Conservation (phyloP, 1,284 basidiomycete genomes). For the Malassezia vespertilionis region DNA sequence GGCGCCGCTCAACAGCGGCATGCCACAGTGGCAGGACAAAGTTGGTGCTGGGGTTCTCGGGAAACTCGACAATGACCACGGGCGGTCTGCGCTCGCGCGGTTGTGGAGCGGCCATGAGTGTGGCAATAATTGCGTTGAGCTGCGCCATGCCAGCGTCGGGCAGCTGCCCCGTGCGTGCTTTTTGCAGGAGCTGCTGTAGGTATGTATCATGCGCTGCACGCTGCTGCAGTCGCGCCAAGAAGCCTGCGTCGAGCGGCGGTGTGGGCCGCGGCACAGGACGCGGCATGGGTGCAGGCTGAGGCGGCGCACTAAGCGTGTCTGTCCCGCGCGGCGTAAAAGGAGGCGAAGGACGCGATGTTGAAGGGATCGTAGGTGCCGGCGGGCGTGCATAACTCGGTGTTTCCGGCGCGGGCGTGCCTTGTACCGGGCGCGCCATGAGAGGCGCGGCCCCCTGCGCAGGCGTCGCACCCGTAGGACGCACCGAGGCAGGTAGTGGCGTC, state of each 20-base stretch:
- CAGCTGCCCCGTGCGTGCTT: constrained; percentile 9
- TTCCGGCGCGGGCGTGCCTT: too few species aligned
- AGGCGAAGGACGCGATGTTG: too few species aligned
- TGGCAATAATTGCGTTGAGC: constrained; percentile 13
- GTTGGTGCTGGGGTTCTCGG: constrained; percentile 40
- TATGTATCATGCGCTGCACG: constrained; percentile 13
- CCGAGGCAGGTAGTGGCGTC: too few species aligned
- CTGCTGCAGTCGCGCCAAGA: constrained; percentile 11
- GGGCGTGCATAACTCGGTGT: too few species aligned
- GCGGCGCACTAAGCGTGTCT: too few species aligned
- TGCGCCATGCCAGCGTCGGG: constrained; percentile 2
- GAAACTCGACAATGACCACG: constrained; percentile 41
- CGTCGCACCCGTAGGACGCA: too few species aligned
- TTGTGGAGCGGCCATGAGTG: constrained; percentile 4
- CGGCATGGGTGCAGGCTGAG: too few species aligned
- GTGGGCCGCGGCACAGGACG: too few species aligned
- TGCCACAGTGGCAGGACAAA: constrained; percentile 43
- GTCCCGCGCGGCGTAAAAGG: too few species aligned
- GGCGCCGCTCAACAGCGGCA: constrained; percentile 25
- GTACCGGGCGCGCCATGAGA: too few species aligned
- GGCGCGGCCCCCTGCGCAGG: too few species aligned
- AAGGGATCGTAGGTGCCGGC: too few species aligned
- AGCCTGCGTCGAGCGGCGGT: constrained; percentile 10
- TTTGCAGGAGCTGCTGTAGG: constrained; percentile 10
- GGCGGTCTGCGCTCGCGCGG: constrained; percentile 20